A percentile compares a stretch with the other conserved stretches of the same genome.
Conservation (phyloP, 768 basidiomycete genomes). For the Boletus insuetus region DNA sequence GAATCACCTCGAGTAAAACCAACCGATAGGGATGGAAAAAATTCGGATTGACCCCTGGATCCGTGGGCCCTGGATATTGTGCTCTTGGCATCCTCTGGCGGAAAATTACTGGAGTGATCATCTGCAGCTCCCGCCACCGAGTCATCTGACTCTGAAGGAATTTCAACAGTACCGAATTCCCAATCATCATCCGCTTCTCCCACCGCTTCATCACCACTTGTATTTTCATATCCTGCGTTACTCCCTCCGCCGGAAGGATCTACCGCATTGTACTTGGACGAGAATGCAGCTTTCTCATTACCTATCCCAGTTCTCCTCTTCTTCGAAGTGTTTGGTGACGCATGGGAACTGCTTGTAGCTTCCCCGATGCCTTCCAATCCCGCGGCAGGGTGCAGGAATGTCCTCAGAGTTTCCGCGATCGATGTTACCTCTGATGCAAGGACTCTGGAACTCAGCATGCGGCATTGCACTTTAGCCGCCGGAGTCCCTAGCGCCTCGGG, state of each 20-base stretch:
- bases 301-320: slow-evolving; percentile 2
- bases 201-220: slow-evolving; percentile 3
- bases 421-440: slow-evolving; percentile 56
- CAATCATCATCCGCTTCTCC: slow-evolving; percentile 30
- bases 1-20: slow-evolving; percentile 83
- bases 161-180: slow-evolving; percentile 43
- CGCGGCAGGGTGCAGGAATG: slow-evolving; percentile 36
- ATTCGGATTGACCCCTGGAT: slow-evolving; percentile 46
- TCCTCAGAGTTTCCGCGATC: slow-evolving; percentile 50
- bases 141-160: slow-evolving; percentile 21
- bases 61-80: slow-evolving; percentile 24
- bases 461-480: slow-evolving; percentile 61
- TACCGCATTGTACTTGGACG: background rate
- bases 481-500: slow-evolving; percentile 41
- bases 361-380: slow-evolving; percentile 16
- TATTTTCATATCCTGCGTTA: slow-evolving; percentile 25
- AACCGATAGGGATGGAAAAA: slow-evolving; percentile 84
- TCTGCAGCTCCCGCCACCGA: slow-evolving; percentile 40
- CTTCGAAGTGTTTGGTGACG: slow-evolving; percentile 4
- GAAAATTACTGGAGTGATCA: slow-evolving; percentile 17
- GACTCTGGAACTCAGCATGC: slow-evolving; percentile 75
- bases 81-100: slow-evolving; percentile 8
- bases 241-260: slow-evolving; percentile 9
- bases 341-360: slow-evolving; percentile 16
- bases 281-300: background rate